Percentiles rank a stretch among this genome's conserved stretches.
Evolutionary conservation across 805 yeast species (phyloP).

Genomic region (Blastobotrys parvus): DNA sequence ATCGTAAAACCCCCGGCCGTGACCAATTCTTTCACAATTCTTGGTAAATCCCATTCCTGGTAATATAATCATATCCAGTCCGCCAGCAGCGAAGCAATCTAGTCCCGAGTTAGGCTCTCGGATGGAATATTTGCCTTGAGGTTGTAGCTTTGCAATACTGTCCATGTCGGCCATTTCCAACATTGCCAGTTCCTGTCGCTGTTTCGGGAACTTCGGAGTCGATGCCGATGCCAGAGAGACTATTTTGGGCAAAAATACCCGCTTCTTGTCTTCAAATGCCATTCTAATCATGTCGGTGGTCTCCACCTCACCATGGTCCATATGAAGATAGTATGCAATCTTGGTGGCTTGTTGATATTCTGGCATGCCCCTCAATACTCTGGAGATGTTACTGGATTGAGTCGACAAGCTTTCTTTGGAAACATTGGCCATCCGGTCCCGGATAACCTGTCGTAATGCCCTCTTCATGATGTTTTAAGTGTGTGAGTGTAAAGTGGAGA

Average conservation of each 20-base stretch:
- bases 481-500: neutral
- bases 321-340: conserved; percentile 66
- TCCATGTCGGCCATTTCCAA: conserved; percentile 36
- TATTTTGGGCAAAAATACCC: conserved; percentile 31
- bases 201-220: conserved; percentile 26
- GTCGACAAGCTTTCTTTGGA: neutral
- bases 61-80: conserved; percentile 63
- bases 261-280: conserved; percentile 37
- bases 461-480: conserved; percentile 6
- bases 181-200: conserved; percentile 46
- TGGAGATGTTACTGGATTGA: conserved; percentile 7
- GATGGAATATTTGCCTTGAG: conserved; percentile 60
- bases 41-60: conserved; percentile 80
- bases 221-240: conserved; percentile 50
- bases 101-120: conserved; percentile 47
- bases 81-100: conserved; percentile 23
- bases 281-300: conserved; percentile 46
- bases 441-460: conserved; percentile 6
- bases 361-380: conserved; percentile 21
- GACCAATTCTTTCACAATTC: conserved; percentile 59
- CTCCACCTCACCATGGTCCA: conserved; percentile 63
- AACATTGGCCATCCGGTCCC: conserved; percentile 3
- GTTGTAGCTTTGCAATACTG: conserved; percentile 41
- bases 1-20: conserved; percentile 92
- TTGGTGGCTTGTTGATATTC: conserved; percentile 37